Conservation (phyloP, 257 asterid genomes). For the Galeopsis tetrahit region DNA sequence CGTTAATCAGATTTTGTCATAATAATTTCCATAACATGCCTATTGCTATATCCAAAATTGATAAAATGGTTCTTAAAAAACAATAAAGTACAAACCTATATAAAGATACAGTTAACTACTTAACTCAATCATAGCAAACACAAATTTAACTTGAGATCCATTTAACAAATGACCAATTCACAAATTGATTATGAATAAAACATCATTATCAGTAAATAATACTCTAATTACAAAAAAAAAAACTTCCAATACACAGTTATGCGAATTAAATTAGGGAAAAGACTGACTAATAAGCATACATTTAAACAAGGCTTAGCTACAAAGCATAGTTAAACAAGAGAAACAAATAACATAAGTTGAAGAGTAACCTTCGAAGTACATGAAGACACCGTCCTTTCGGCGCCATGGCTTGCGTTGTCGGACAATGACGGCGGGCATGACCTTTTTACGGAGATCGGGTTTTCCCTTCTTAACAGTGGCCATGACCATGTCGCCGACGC, state of each 20-base stretch:
- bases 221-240: not conserved
- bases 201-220: not conserved
- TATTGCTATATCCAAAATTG: not conserved
- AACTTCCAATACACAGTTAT: not conserved
- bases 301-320: not conserved
- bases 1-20: no score
- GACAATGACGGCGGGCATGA: not conserved
- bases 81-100: not conserved
- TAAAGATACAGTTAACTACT: not conserved
- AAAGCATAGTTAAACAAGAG: not conserved
- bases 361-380: not conserved
- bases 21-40: not conserved
- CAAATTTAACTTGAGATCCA: not conserved
- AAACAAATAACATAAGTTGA: not conserved
- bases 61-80: no score
- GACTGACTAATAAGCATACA: not conserved
- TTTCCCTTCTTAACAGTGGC: not conserved
- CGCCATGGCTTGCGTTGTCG: not conserved
- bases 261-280: not conserved
- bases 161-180: not conserved
- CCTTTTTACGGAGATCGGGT: not conserved
- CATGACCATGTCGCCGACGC: not conserved
- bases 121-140: not conserved
- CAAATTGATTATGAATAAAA: no score
- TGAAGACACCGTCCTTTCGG: constrained; percentile 4